Conservation (phyloP, 2,329 filamentous ascomycete species). For the Aspergillus terreus region DNA sequence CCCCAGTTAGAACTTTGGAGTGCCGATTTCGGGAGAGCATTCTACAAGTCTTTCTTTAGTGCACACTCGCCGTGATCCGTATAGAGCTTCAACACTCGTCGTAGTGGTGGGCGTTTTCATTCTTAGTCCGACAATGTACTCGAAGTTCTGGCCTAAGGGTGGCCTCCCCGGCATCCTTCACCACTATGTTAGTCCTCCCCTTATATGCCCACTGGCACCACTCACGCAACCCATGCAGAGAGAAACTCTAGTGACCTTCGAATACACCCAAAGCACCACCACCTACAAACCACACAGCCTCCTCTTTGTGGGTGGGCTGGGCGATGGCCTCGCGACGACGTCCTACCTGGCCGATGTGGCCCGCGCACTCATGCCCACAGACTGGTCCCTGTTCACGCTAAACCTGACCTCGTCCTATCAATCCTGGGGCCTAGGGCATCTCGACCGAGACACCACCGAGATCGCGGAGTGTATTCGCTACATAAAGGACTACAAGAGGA, state of each 20-base stretch:
- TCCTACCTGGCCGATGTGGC: slow-evolving; percentile 52
- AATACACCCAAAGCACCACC: slow-evolving; percentile 28
- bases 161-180: slow-evolving; percentile 35
- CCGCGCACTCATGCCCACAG: slow-evolving; percentile 41
- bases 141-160: slow-evolving; percentile 35
- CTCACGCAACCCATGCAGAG: slow-evolving; percentile 17
- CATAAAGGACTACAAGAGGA: slow-evolving; percentile 39
- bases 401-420: slow-evolving; percentile 51
- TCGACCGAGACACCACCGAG: slow-evolving; percentile 53
- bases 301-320: slow-evolving; percentile 57
- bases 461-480: slow-evolving; percentile 51
- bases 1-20: too few species aligned
- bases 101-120: background rate
- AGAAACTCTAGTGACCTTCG: slow-evolving; percentile 39
- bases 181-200: slow-evolving; percentile 30
- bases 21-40: too few species aligned
- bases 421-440: slow-evolving; percentile 52
- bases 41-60: too few species aligned
- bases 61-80: too few species aligned
- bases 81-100: too few species aligned
- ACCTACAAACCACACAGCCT: slow-evolving; percentile 45
- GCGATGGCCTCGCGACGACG: slow-evolving; percentile 55
- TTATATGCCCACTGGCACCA: background rate
- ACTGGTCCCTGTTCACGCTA: slow-evolving; percentile 54
- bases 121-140: slow-evolving; percentile 21